These are phyloP conservation scores for Lepidopterella palustris DNA, from an alignment of 495 filamentous ascomycete species.

Conservation along the genomic window DNA sequence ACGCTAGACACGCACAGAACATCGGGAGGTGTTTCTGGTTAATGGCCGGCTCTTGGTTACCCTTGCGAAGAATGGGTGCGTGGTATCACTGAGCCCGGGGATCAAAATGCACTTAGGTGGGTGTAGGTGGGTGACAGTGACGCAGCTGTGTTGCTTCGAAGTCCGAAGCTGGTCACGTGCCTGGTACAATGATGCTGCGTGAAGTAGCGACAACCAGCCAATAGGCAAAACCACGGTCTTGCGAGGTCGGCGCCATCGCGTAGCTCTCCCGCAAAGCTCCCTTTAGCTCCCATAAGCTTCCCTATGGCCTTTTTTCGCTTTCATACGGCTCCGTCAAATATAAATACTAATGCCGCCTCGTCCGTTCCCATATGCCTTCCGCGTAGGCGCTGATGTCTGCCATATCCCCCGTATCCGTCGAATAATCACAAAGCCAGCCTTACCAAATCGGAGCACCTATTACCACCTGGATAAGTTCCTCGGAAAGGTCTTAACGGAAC, in stretches of 20 bases:
- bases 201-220: too few species aligned
- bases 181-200: too few species aligned
- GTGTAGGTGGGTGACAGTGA: too few species aligned
- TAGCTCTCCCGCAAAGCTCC: neutral
- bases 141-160: neutral
- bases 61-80: too few species aligned
- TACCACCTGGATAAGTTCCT: neutral
- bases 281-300: neutral
- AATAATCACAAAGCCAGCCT: neutral
- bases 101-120: too few species aligned
- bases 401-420: constrained; percentile 1
- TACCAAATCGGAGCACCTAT: neutral
- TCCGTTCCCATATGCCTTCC: neutral
- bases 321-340: neutral
- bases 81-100: too few species aligned
- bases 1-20: neutral
- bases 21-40: too few species aligned
- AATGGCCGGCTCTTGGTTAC: too few species aligned
- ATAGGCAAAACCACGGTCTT: neutral
- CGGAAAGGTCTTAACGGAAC: neutral
- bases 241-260: neutral
- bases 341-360: neutral
- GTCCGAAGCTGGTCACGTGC: neutral
- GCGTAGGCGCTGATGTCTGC: neutral
- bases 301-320: too few species aligned